Conservation (phyloP, 2,329 filamentous ascomycete species). For the Talaromyces pinophilus region DNA sequence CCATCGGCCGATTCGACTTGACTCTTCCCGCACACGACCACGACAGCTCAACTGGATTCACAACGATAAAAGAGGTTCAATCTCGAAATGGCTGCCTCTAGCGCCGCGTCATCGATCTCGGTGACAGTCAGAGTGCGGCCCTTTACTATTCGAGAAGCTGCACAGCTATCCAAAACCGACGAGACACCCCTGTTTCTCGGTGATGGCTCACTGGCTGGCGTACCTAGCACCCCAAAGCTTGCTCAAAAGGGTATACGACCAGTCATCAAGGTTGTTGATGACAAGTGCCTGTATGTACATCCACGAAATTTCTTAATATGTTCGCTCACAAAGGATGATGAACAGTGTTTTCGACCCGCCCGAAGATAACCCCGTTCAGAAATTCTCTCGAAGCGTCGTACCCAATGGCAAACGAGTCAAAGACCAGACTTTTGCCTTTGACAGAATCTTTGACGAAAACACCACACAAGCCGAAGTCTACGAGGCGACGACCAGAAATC, state of each 20-base stretch:
- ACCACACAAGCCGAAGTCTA: conserved; percentile 91
- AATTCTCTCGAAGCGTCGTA: conserved; percentile 79
- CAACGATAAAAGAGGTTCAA: neutral
- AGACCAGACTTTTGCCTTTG: conserved; percentile 96
- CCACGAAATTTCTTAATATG: neutral
- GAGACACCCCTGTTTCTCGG: conserved; percentile 92
- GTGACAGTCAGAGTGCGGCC: conserved; percentile 63
- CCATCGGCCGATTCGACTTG: neutral
- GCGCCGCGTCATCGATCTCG: conserved; percentile 53
- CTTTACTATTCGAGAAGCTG: conserved; percentile 86
- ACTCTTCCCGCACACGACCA: neutral
- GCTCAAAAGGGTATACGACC: conserved; percentile 82
- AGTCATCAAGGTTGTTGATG: conserved; percentile 94
- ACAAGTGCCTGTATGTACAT: conserved; percentile 81
- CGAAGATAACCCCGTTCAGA: conserved; percentile 88
- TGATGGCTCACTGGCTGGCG: conserved; percentile 89
- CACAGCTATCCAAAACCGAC: conserved; percentile 75
- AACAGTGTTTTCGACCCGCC: conserved; percentile 91
- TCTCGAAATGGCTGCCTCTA: conserved; percentile 42
- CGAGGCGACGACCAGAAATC: conserved; percentile 81
- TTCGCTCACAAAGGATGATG: neutral
- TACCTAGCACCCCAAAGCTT: conserved; percentile 74
- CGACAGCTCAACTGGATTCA: neutral
- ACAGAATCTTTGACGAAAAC: conserved; percentile 95
- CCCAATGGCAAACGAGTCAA: conserved; percentile 88